Evolutionary conservation across 192 early-diverging fungal species (phyloP), one percentile per base, ranked within the genome.

Genomic region (Coemansia sp.): DNA sequence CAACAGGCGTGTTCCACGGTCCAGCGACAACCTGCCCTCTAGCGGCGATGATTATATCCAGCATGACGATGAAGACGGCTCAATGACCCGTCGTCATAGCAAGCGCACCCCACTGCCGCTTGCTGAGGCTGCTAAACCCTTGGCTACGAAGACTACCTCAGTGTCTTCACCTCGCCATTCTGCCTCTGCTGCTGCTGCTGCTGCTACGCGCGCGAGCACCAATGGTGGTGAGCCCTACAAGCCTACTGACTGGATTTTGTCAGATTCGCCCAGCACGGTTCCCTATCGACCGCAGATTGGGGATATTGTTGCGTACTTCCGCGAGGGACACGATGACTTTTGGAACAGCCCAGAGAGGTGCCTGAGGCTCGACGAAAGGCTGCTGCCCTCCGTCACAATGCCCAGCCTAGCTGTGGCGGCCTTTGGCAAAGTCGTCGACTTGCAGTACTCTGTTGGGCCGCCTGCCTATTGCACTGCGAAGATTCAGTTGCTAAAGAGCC

Each of bases 231-330:
- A 18, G 3, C 20, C 37, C 52, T 75, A 80, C 43, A 35, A 56
- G 6, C 81, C 86, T 3, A 83, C 80, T 0, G 77, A 83, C 31
- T 89, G 88, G 88, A 71, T 89, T 37, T 68, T 66, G 47, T 77
- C 68, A 7, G 79, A 69, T 6, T 16, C 56, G 14, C 82, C 73
- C 14, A 67, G 69, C 34, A 59, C 84, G 1, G 75, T 84, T 3
- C 88, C 88, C 21, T 90, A 88, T 55, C 68, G 83, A 12, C 89
- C 89, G 18, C 89, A 90, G 52, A 37, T 90, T 1, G 86, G 84
- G 23, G 89, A 89, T 35, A 61, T 70, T 55, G 75, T 90, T 7
- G 86, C 79, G 8, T 82, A 87, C 31, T 77, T 88, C 50, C 55
- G 64, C 11, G 82, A 89, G 53, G 89, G 88, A 0, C 87, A 89